Evolutionary conservation across 805 yeast genomes (phyloP).

Genomic region (Candida boleticola): DNA sequence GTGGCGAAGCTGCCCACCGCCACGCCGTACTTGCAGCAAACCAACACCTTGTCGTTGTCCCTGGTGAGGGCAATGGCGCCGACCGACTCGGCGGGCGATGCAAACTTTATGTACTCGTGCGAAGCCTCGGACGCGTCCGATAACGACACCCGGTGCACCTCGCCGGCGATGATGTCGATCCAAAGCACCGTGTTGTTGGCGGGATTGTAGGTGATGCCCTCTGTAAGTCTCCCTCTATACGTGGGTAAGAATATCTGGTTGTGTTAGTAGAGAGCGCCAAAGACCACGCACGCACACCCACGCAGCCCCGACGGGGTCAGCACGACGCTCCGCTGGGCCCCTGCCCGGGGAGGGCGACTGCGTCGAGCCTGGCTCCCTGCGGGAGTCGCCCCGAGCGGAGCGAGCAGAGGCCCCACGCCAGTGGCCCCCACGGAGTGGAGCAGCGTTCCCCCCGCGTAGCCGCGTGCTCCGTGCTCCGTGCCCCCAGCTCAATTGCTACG

Average conservation of each 20-base stretch:
- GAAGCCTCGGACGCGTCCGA: constrained; percentile 14
- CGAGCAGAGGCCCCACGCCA: neutral
- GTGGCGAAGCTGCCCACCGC: constrained; percentile 48
- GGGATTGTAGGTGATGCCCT: constrained; percentile 64
- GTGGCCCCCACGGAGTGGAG: neutral
- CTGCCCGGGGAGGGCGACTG: neutral
- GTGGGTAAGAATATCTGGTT: constrained; percentile 16
- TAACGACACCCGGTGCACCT: constrained; percentile 34
- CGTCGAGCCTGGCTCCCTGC: neutral
- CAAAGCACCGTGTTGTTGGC: constrained; percentile 51
- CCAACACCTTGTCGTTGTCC: constrained; percentile 49
- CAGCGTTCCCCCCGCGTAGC: too few relatives aligned
- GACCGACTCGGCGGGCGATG: constrained; percentile 42
- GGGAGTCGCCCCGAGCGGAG: too few relatives aligned
- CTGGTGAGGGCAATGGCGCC: constrained; percentile 74
- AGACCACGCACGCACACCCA: too few relatives aligned
- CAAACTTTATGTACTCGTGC: constrained; percentile 40
- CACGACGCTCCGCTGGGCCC: too few relatives aligned
- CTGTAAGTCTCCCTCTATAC: constrained; percentile 52
- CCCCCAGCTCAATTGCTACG: too few relatives aligned
- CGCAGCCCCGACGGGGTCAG: too few relatives aligned
- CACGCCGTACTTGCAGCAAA: constrained; percentile 67
- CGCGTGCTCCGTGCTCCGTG: too few relatives aligned
- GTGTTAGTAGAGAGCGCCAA: constrained; percentile 2
- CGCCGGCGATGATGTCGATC: constrained; percentile 42